Evolutionary conservation across 257 asterid genomes (phyloP), one percentile per base, ranked within the genome.

Genomic region (Rhazya stricta): DNA sequence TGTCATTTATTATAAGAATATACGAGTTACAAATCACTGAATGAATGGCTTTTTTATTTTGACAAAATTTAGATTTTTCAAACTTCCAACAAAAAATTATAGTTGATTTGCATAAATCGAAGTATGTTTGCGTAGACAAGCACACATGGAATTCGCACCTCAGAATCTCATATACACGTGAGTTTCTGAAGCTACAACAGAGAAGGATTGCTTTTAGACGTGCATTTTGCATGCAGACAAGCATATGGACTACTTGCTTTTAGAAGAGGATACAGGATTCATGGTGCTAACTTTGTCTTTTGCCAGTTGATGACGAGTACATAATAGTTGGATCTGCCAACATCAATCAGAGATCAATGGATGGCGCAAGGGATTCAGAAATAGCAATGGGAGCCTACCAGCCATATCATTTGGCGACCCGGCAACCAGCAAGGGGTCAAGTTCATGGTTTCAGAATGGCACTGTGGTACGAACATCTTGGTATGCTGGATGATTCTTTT

Each of bases 311-410:
- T 68, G 98, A 94, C 19, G 96, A 90, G 75, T 94, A 90, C 89
- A 90, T 90, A 58, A 94, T 94, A 69, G 76, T 94, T 18, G 98
- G 98, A 75, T 91, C 97, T 6, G 96, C 98, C 25, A 94, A 91
- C 84, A 94, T 94, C 81, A 91, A 94, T 91, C 98, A 94, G 76
- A 81, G 98, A 70, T 91, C 97, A 25, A 90, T 94, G 96, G 98
- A 94, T 48, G 98, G 98, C 0, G 81, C 97, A 3, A 83, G 98
- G 73, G 98, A 94, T 53, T 88, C 97, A 0, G 97, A 94, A 83
- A 91, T 91, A 78, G 96, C 94, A 3, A 94, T 91, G 81, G 97
- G 97, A 21, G 97, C 90, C 2, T 91, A 90, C 81, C 96, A 94
- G 78, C 96, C 97, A 5, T 62, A 89, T 77, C 93, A 94, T 67